A percentile compares a stretch with the other conserved stretches of the same genome.
Conservation (phyloP, 345 rosid genomes). For the Linum lewisii region DNA sequence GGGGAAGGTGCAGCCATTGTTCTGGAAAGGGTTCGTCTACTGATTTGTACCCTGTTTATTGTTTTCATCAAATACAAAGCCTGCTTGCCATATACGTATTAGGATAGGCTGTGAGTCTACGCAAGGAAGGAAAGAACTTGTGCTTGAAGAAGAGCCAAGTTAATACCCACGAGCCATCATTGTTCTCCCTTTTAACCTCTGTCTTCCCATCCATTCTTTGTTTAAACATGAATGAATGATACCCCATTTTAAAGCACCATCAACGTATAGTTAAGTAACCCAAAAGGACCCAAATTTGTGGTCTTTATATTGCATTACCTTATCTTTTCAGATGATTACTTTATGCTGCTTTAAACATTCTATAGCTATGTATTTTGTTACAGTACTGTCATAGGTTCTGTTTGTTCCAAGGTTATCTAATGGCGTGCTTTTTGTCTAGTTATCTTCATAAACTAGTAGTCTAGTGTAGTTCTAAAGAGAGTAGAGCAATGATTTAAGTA, state of each 20-base stretch:
- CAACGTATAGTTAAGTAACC: neutral
- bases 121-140: neutral
- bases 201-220: too few relatives aligned
- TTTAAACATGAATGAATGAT: too few relatives aligned
- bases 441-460: neutral
- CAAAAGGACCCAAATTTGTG: neutral
- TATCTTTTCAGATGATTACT: constrained; percentile 12
- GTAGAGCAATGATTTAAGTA: neutral
- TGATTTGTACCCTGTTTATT: too few relatives aligned
- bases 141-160: constrained; percentile 7
- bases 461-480: neutral
- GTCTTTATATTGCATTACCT: neutral
- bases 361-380: neutral
- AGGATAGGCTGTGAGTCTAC: neutral
- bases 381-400: neutral
- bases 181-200: constrained; percentile 7
- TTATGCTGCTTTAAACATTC: too few relatives aligned
- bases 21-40: too few relatives aligned
- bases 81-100: neutral
- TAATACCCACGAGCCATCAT: constrained; percentile 8
- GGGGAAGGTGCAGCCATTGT: too few relatives aligned
- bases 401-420: neutral
- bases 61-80: too few relatives aligned
- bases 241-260: too few relatives aligned
- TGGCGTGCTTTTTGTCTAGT: neutral